These are phyloP conservation scores for Nicotiana knightiana DNA, from an alignment of 257 asterid genomes.

Conservation along the genomic window DNA sequence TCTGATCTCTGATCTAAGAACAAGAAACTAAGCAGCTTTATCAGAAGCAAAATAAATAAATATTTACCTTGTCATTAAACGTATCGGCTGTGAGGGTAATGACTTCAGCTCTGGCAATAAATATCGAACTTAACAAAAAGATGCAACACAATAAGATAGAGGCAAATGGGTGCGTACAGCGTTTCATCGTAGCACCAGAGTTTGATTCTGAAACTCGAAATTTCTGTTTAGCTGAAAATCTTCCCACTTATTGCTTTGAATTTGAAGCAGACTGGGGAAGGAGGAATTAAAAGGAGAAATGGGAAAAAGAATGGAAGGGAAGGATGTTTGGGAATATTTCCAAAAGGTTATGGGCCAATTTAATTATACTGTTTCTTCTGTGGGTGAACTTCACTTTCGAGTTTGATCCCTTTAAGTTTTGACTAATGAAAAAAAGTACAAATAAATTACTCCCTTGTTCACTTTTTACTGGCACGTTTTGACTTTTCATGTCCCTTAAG, in stretches of 20 bases:
- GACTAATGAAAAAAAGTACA: too few relatives aligned
- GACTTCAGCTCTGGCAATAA: constrained; percentile 62
- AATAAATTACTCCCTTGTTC: too few relatives aligned
- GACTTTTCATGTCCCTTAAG: too few relatives aligned
- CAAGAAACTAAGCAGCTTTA: not conserved
- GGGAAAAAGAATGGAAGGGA: not conserved
- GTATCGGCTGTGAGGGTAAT: constrained; percentile 68
- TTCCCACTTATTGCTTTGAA: not conserved
- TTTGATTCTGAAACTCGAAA: not conserved
- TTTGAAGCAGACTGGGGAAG: not conserved
- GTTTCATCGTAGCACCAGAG: not conserved
- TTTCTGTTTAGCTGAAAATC: too few relatives aligned
- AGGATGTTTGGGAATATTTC: not conserved
- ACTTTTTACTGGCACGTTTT: too few relatives aligned
- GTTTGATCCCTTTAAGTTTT: not conserved
- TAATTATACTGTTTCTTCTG: not conserved
- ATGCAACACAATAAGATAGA: constrained; percentile 18
- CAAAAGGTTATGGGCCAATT: not conserved
- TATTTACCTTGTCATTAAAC: constrained; percentile 74
- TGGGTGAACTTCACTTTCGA: not conserved
- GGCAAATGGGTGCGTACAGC: not conserved
- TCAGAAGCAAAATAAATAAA: not conserved
- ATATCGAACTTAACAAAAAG: constrained; percentile 28
- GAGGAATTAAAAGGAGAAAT: not conserved
- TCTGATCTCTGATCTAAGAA: not conserved